Evolutionary conservation across 768 basidiomycete species (phyloP), one percentile per base, ranked within the genome.

Genomic region (Kwoniella bestiolae): DNA sequence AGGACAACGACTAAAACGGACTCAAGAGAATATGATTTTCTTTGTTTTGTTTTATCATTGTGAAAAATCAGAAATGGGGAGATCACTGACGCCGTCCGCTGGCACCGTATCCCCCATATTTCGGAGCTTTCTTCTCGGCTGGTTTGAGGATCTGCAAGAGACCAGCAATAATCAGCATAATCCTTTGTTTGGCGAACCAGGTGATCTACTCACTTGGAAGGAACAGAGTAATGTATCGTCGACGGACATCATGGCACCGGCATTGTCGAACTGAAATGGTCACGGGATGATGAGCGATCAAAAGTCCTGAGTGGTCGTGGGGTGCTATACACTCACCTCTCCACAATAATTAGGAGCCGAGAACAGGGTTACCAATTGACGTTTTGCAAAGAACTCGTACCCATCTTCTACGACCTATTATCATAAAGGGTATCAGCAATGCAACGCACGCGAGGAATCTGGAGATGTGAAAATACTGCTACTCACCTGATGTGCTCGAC

Each of bases 241-340:
- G 46, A 99, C 95, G 76, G 91, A 94, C 95, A 98, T 99, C 95
- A 99, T 99, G 34, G 95, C 95, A 38, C 95, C 95, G 3, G 95
- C 94, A 81, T 99, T 99, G 82, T 99, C 95, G 77, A 99, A 99
- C 84, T 98, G 38, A 41, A 14, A 41, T 41, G 18, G n/a, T n/a
- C n/a, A n/a, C n/a, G 18, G 18, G 38, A 41, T 41, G 18, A 4
- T 41, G 21, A 46, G 45, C 44, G 28, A 29, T n/a, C n/a, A 47
- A 28, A 38, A 16, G 18, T 23, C n/a, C 12, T 21, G n/a, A n/a
- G n/a, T n/a, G n/a, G n/a, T n/a, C n/a, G n/a, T n/a, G n/a, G n/a
- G n/a, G n/a, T n/a, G n/a, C n/a, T n/a, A n/a, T n/a, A 8, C 23
- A 66, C 78, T 67, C 68, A 79, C 78, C 78, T 80, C 80, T 58